Evolutionary conservation across 2,329 filamentous ascomycete genomes (phyloP).

Genomic region (Phyllosticta citribraziliensis): DNA sequence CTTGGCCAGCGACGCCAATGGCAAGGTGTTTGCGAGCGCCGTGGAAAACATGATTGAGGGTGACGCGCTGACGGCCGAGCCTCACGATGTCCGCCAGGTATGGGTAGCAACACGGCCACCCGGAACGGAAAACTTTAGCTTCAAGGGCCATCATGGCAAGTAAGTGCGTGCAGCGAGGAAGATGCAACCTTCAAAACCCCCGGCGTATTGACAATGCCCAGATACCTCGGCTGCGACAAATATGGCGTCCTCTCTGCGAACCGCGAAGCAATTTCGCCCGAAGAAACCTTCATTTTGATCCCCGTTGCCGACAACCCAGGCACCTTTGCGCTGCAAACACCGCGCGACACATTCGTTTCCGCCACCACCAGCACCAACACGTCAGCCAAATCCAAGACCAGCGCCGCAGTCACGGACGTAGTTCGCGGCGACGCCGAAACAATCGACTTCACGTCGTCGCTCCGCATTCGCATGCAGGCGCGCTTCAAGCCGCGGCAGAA

Average conservation of each 20-base stretch:
- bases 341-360: conserved; percentile 60
- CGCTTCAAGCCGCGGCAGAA: conserved; percentile 80
- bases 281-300: conserved; percentile 71
- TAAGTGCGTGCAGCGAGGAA: conserved; percentile 31
- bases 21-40: conserved; percentile 71
- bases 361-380: conserved; percentile 30
- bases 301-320: conserved; percentile 53
- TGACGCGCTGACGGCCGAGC: conserved; percentile 76
- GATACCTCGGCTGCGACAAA: conserved; percentile 79
- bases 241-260: conserved; percentile 68
- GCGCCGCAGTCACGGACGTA: conserved; percentile 42
- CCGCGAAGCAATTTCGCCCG: conserved; percentile 69
- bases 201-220: conserved; percentile 25
- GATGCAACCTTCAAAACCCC: conserved; percentile 9
- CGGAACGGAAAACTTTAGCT: conserved; percentile 70
- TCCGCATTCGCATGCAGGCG: conserved; percentile 88
- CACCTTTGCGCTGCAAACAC: conserved; percentile 66
- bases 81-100: conserved; percentile 90
- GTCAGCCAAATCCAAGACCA: conserved; percentile 18
- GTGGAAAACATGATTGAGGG: conserved; percentile 84
- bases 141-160: conserved; percentile 87
- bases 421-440: conserved; percentile 60
- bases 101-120: conserved; percentile 82
- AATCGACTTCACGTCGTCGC: conserved; percentile 58
- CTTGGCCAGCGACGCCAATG: conserved; percentile 75